Evolutionary conservation across 345 rosid species (phyloP).

Genomic region (Boechera retrofracta): DNA sequence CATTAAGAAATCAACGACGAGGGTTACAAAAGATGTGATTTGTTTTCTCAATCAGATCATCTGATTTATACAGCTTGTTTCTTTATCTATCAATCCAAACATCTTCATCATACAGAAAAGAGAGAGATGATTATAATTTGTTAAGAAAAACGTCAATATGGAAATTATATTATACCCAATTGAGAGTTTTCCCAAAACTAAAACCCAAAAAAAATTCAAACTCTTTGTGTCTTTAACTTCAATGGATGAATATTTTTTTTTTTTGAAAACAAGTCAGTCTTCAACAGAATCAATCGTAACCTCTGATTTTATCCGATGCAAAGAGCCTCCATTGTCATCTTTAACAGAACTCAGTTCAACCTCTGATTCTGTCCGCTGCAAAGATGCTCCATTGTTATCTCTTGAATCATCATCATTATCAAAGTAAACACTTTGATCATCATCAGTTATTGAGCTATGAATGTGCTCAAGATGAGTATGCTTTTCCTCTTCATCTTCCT

Average conservation of each 20-base stretch:
- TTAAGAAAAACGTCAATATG: neutral
- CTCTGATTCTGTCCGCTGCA: neutral
- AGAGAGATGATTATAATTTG: constrained; percentile 22
- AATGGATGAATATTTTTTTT: neutral
- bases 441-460: constrained; percentile 36
- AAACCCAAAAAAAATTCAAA: constrained; percentile 1
- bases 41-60: constrained; percentile 11
- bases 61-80: constrained; percentile 17
- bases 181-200: neutral
- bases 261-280: neutral
- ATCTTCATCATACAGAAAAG: constrained; percentile 27
- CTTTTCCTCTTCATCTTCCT: constrained; percentile 2
- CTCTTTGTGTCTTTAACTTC: neutral
- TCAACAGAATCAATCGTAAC: neutral
- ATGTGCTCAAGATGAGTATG: constrained; percentile 33
- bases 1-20: no score
- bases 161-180: neutral
- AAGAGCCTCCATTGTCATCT: neutral
- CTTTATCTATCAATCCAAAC: constrained; percentile 22
- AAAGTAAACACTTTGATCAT: constrained; percentile 43
- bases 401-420: constrained; percentile 35
- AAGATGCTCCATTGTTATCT: constrained; percentile 30
- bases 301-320: neutral
- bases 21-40: neutral
- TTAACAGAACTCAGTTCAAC: neutral